Evolutionary conservation across 202 grass and related monocot species (phyloP).

Genomic region (Panicum virgatum): DNA sequence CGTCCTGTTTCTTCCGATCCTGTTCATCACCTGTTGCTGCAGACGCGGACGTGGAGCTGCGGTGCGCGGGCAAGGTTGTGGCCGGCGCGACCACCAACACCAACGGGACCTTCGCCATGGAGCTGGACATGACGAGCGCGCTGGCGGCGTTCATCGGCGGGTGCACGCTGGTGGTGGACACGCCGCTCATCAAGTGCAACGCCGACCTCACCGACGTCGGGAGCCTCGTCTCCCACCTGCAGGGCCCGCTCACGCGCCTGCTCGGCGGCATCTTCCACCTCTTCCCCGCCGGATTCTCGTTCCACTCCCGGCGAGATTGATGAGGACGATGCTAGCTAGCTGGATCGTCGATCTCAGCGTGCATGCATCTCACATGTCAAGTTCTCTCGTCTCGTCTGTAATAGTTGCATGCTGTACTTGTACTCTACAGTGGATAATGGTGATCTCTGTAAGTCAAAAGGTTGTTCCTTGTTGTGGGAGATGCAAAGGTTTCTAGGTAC

Average conservation of each 20-base stretch:
- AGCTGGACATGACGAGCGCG: slow-evolving; percentile 37
- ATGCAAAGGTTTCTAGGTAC: not conserved
- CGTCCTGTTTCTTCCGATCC: no score
- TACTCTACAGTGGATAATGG: not conserved
- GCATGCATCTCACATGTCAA: not conserved
- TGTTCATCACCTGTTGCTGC: not conserved
- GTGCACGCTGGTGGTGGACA: slow-evolving; percentile 59
- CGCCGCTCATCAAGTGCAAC: slow-evolving; percentile 71
- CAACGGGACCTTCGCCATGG: slow-evolving; percentile 61
- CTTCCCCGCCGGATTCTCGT: slow-evolving; percentile 49
- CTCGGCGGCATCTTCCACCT: slow-evolving; percentile 52
- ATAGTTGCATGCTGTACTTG: not conserved
- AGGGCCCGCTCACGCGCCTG: slow-evolving; percentile 49
- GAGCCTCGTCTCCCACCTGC: slow-evolving; percentile 47
- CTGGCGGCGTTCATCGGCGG: slow-evolving; percentile 36
- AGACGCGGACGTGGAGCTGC: slow-evolving; percentile 77
- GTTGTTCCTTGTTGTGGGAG: not conserved
- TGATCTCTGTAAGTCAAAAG: not conserved
- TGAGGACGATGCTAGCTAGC: no score
- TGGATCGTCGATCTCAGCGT: no score
- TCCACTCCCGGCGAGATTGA: slow-evolving; percentile 1
- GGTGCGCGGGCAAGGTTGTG: slow-evolving; percentile 47
- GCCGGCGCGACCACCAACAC: slow-evolving; percentile 58
- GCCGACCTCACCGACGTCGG: slow-evolving; percentile 48
- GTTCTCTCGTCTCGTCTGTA: not conserved